Conservation (phyloP, 73 alveolate species). For the Breviolum minutum region DNA sequence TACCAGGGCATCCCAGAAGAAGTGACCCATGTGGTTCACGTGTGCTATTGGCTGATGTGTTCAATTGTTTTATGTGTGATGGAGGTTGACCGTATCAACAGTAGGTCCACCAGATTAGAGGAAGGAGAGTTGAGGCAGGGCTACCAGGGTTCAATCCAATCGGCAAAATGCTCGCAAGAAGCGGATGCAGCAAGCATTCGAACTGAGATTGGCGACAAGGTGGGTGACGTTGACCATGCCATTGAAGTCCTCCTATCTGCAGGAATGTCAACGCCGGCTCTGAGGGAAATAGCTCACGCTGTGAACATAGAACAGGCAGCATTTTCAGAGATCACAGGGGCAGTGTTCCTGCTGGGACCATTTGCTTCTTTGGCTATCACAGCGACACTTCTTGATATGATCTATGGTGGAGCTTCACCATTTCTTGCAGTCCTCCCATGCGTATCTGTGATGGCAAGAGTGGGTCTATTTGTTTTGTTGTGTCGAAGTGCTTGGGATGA, state of each 20-base stretch:
- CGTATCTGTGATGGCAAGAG: background rate
- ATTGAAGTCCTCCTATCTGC: conserved; percentile 1
- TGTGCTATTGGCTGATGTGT: conserved; percentile 24
- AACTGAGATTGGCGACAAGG: background rate
- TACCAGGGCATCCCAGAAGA: background rate
- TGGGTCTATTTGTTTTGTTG: background rate
- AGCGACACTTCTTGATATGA: background rate
- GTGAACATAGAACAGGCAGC: conserved; percentile 45
- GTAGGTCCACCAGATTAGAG: background rate
- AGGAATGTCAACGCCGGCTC: conserved; percentile 37
- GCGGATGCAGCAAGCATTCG: conserved; percentile 11
- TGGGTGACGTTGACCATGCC: conserved; percentile 13
- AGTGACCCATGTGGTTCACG: background rate
- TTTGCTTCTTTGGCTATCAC: background rate
- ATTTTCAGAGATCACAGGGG: conserved; percentile 25
- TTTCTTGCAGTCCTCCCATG: background rate
- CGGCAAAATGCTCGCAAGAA: background rate
- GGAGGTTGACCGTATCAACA: conserved; percentile 52
- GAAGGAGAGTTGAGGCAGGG: background rate
- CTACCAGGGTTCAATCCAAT: conserved; percentile 12
- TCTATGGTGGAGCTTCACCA: background rate
- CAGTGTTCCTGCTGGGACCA: conserved; percentile 40
- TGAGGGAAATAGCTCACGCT: conserved; percentile 19
- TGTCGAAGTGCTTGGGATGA: conserved; percentile 2
- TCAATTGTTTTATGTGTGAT: background rate